Base-by-base conservation (phyloP, 345 rosid genomes). In the Dimocarpus longan region DNA sequence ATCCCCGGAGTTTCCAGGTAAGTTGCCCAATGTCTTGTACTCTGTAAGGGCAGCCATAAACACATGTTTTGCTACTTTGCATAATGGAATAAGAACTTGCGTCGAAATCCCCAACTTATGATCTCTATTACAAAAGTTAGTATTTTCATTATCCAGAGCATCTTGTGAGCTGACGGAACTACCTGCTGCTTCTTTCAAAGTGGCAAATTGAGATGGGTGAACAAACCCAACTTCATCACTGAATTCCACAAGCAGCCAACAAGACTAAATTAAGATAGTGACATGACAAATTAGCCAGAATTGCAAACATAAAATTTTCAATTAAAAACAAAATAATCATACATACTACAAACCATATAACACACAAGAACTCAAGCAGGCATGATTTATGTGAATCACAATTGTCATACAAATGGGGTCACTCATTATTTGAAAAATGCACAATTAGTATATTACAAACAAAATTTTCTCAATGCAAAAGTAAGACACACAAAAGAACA, bases 161-260 rank as follows among this genome's bases (percentile, higher is more conserved):
- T 81, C 80, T 70, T 75, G 65, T 5, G 73, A 84, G 13, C 56
- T 21, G 78, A 46, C 6, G 18, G 75, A 77, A 65, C 66, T 18
- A 21, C 48, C 80, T 11, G 80, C 83, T 80, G 82, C 92, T 71
- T 81, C 76, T 59, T 76, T 84, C 75, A 96, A 87, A 24, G 80
- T 46, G 67, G 76, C 82, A 77, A 96, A 86, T 78, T 93, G 99
- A n/a, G 98, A 88, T 11, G 98, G 95, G 76, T 96, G 98, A 84
- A 94, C 80, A 78, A 90, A 91, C 79, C 94, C 98, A 19, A 96
- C 84, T 86, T 96, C 98, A 78, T 94, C 96, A 64, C 99, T 93
- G 85, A 32, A 78, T 46, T 77, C 70, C 70, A 85, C 68, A 52
- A 44, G 52, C 16, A 18, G n/a, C 8, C 76, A 16, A 54, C 13